A percentile compares a stretch with the other conserved stretches of the same genome.
phyloP scores from a whole-genome alignment of 176 grass and related monocot genomes.

The Musa acuminata region DNA sequence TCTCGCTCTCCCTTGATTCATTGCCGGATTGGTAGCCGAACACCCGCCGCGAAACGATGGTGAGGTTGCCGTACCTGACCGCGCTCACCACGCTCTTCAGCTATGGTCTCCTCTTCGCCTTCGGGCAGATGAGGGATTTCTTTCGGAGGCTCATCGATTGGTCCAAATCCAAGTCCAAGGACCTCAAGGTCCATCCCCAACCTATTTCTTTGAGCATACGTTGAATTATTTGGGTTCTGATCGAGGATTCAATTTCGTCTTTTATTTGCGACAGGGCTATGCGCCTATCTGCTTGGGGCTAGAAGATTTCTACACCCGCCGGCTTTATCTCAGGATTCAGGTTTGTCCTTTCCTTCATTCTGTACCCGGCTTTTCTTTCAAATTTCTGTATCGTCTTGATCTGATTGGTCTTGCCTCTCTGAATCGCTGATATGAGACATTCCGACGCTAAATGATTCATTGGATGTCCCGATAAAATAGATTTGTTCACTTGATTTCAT shows the following conservation, averaged over 20 bases:
- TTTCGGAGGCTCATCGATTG: slow-evolving; percentile 54
- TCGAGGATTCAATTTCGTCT: not conserved
- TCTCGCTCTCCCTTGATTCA: not conserved
- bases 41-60: slow-evolving; percentile 30
- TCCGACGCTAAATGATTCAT: too few relatives aligned
- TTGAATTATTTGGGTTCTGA: slow-evolving; percentile 4
- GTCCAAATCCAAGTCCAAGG: slow-evolving; percentile 56
- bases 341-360: slow-evolving; percentile 8
- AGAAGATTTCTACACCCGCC: slow-evolving; percentile 81
- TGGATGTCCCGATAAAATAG: not conserved
- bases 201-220: not conserved
- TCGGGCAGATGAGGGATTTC: slow-evolving; percentile 67
- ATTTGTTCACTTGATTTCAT: not conserved
- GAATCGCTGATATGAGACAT: not conserved
- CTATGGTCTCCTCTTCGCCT: slow-evolving; percentile 71
- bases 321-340: slow-evolving; percentile 66
- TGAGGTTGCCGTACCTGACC: slow-evolving; percentile 71
- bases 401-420: too few relatives aligned
- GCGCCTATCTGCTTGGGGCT: slow-evolving; percentile 71
- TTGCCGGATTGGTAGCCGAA: not conserved
- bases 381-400: not conserved
- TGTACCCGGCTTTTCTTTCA: not conserved
- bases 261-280: slow-evolving; percentile 35
- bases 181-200: slow-evolving; percentile 31
- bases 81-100: slow-evolving; percentile 67